Base-by-base conservation (phyloP, 1,284 basidiomycete genomes). In the Wallemia hederae region DNA sequence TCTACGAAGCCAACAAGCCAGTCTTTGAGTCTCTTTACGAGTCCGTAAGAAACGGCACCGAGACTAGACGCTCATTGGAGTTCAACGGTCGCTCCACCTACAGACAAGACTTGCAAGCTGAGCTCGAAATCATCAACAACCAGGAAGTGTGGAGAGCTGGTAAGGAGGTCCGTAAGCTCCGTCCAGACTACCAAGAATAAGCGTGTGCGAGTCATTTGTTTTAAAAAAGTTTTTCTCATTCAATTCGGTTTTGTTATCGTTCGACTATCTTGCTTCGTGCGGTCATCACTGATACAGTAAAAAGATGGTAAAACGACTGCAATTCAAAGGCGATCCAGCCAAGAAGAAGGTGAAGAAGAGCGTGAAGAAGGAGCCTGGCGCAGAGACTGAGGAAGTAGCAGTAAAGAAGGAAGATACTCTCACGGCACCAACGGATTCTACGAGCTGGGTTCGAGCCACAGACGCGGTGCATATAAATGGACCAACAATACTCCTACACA, bases 111-210 rank as follows among this genome's bases (percentile, higher is more conserved):
- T 82, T 96, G 65, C 83, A 84, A 66, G 84, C 81, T 77, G 92
- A 99, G 76, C 80, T 94, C 64, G 83, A 82, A 71, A 89, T 87
- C 72, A 96, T 99, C 69, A 83, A 96, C 74, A 79, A 85, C 69
- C 88, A 91, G 73, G 92, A 98, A 77, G 97, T 98, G 74, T 98
- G 92, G 90, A 76, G 86, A 65, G 90, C 90, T 65, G 88, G 85
- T 77, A 74, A 71, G 79, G 72, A 73, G 62, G 74, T 75, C 64
- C 69, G 74, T 62, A 62, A 58, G 58, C 71, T 73, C 64, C 65
- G 70, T n/a, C 56, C 56, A 5, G 56, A 58, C 24, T 58, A 28
- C 27, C 24, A 26, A 28, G 56, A 27, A 15, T 28, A 26, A 15
- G 17, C 24, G 25, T 58, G 17, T 58, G 14, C 56, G 49, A 24